phyloP scores from a whole-genome alignment of 352 stramenopile species.

The Elongisporangium anandrum region DNA sequence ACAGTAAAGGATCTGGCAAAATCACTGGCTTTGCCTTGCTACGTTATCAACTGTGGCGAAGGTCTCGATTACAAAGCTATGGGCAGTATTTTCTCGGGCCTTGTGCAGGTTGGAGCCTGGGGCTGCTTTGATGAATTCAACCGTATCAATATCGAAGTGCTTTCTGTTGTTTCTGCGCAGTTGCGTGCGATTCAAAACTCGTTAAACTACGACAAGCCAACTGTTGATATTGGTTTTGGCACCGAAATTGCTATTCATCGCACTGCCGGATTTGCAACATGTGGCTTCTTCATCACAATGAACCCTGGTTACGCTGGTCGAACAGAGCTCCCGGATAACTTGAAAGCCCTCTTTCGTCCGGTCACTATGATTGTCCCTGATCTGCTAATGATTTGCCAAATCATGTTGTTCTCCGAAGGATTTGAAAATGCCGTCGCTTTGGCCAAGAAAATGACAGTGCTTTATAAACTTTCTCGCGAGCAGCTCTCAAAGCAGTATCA shows the following conservation, averaged over 20 bases:
- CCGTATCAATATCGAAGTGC: constrained; percentile 85
- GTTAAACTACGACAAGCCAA: constrained; percentile 89
- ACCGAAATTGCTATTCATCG: constrained; percentile 90
- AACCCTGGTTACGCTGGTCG: constrained; percentile 91
- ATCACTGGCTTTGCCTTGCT: constrained; percentile 88
- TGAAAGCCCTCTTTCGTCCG: constrained; percentile 91
- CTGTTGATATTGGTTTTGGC: constrained; percentile 90
- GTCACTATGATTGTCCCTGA: constrained; percentile 94
- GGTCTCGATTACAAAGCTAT: constrained; percentile 92
- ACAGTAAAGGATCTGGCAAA: constrained; percentile 93
- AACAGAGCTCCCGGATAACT: constrained; percentile 90
- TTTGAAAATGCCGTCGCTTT: constrained; percentile 89
- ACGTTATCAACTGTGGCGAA: constrained; percentile 91
- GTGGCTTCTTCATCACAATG: constrained; percentile 95
- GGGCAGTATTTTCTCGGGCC: constrained; percentile 85
- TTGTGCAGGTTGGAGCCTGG: constrained; percentile 87
- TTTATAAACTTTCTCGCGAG: constrained; percentile 94
- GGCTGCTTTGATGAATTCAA: constrained; percentile 89
- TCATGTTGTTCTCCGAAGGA: constrained; percentile 93
- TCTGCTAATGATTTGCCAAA: constrained; percentile 91
- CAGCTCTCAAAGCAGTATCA: constrained; percentile 95
- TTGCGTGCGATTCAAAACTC: constrained; percentile 92
- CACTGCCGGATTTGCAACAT: constrained; percentile 90
- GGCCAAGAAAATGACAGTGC: constrained; percentile 93
- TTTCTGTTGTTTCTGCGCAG: constrained; percentile 85